Percentiles rank a stretch among this genome's conserved stretches.
phyloP scores from a whole-genome alignment of 1,284 basidiomycete genomes.

The Irpex sp. region DNA sequence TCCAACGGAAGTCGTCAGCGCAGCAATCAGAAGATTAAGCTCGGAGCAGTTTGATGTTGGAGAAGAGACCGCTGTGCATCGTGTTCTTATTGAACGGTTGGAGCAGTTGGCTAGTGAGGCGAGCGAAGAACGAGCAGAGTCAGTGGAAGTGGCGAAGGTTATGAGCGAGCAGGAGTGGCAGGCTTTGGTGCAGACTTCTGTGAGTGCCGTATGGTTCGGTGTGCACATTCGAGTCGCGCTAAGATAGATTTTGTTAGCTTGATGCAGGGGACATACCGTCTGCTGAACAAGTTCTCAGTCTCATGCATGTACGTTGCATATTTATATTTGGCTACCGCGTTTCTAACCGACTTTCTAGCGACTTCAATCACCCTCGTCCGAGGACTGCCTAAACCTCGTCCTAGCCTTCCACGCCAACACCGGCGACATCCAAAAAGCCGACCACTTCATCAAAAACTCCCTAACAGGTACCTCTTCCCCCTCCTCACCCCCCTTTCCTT shows the following conservation, averaged over 20 bases:
- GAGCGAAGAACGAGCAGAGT: background rate
- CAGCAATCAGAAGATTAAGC: background rate
- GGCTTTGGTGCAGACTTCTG: slow-evolving; percentile 36
- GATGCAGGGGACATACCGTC: slow-evolving; percentile 28
- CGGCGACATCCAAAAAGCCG: slow-evolving; percentile 44
- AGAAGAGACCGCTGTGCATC: background rate
- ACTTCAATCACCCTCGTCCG: slow-evolving; percentile 34
- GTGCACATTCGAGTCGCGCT: background rate
- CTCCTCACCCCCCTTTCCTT: slow-evolving; percentile 27
- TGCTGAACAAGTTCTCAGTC: slow-evolving; percentile 31
- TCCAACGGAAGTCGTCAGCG: background rate
- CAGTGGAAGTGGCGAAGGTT: background rate
- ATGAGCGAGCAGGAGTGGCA: slow-evolving; percentile 41
- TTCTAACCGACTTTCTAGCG: slow-evolving; percentile 29
- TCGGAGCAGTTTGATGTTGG: background rate
- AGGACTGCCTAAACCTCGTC: slow-evolving; percentile 40
- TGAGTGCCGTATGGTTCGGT: slow-evolving; percentile 17
- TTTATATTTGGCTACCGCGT: too few relatives aligned
- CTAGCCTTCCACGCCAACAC: slow-evolving; percentile 46
- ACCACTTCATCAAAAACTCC: slow-evolving; percentile 41
- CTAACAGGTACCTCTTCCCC: slow-evolving; percentile 28
- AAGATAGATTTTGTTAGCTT: slow-evolving; percentile 25
- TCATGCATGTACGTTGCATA: slow-evolving; percentile 54
- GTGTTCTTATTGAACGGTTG: background rate
- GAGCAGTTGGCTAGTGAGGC: background rate